Evolutionary conservation across 1,284 basidiomycete genomes (phyloP), one percentile per base, ranked within the genome.

Genomic region (Coniferiporia weirii): DNA sequence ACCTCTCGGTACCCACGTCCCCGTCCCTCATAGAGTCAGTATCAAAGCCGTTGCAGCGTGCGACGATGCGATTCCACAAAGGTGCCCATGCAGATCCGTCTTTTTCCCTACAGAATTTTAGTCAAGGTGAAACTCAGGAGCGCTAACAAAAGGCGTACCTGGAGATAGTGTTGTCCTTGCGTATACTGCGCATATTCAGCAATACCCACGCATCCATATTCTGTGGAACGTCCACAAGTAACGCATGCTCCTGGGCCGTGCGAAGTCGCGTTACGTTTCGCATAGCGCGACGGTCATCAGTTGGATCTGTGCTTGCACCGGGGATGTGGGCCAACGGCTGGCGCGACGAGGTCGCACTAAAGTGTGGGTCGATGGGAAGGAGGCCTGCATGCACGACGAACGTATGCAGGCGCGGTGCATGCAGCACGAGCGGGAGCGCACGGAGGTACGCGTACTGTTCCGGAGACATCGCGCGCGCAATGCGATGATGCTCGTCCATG

Each of bases 381-480:
- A 97, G 66, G 3, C 93, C 93, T 1, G 86, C 93, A 67, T 97
- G 93, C 0, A 88, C 91, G 57, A 95, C 77, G 72, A 86, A 87
- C 1, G 85, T 73, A 67, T 94, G 90, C 5, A 90, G 78, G 0
- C 79, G 79, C 0, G 92, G 90, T n/a, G 91, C 72, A 67, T 94
- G 85, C 1, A 95, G 73, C 54, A 82, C 78, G 35, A 93, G 73
- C 0, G 94, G 93, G 0, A 93, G 74, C 8, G 78, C 74, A 40
- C 79, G 70, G 43, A 96, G 77, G 70, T 93, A 96, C 20, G 74
- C 66, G 60, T 84, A 88, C 45, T 94, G 79, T 1, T 70, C 72
- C 17, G 68, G 66, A 12, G 82, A 74, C 75, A 95, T 79, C 34
- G 76, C 76, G 51, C 77, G 77, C 0, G 93, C 93, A 59, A 93